Evolutionary conservation across 2,329 filamentous ascomycete species (phyloP).

Genomic region (Basipetospora chlamydospora): DNA sequence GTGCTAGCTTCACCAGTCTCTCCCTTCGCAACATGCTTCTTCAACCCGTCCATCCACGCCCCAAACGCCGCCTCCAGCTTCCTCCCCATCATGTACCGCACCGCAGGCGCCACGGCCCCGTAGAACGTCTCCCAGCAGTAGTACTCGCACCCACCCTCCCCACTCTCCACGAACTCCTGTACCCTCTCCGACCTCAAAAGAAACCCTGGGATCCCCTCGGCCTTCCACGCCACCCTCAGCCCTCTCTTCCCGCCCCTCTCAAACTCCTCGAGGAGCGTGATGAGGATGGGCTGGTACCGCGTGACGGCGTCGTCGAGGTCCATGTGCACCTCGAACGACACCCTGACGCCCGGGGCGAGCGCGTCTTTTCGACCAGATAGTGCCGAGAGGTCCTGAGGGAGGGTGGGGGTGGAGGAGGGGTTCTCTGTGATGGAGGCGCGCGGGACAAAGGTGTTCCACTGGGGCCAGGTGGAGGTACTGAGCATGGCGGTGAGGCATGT

Average conservation of each 20-base stretch:
- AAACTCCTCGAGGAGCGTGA: slow-evolving; percentile 19
- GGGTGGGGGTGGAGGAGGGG: slow-evolving; percentile 6
- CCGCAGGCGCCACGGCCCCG: slow-evolving; percentile 20
- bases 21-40: slow-evolving; percentile 14
- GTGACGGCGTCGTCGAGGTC: slow-evolving; percentile 11
- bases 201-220: slow-evolving; percentile 16
- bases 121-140: slow-evolving; percentile 31
- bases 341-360: slow-evolving; percentile 17
- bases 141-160: slow-evolving; percentile 19
- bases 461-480: slow-evolving; percentile 16
- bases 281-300: slow-evolving; percentile 11
- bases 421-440: slow-evolving; percentile 13
- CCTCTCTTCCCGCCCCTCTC: slow-evolving; percentile 16
- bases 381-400: slow-evolving; percentile 5
- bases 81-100: slow-evolving; percentile 18
- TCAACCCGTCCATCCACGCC: slow-evolving; percentile 23
- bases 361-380: slow-evolving; percentile 11
- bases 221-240: slow-evolving; percentile 24
- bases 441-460: slow-evolving; percentile 22
- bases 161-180: slow-evolving; percentile 23
- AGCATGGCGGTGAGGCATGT: slow-evolving; percentile 17
- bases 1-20: no score
- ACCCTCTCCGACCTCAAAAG: slow-evolving; percentile 24
- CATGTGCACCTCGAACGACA: slow-evolving; percentile 20
- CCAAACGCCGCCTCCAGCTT: slow-evolving; percentile 20